Evolutionary conservation across 352 stramenopile genomes (phyloP).

Genomic region (Blastocystis sp.): DNA sequence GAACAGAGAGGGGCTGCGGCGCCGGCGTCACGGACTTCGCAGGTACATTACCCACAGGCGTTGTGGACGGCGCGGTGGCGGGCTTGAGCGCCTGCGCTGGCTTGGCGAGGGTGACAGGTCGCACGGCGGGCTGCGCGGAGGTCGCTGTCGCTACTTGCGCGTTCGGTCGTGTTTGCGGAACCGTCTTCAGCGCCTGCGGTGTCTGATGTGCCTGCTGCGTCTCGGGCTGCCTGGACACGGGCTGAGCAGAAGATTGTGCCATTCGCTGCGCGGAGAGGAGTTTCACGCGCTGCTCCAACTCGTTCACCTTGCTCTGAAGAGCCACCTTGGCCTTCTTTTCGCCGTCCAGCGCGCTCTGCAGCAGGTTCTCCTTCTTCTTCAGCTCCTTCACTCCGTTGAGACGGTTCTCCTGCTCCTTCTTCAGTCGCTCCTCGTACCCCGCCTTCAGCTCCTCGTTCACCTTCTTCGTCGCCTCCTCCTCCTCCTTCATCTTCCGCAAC

Average conservation of each 20-base stretch:
- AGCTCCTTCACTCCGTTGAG: background rate
- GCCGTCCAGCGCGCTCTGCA: background rate
- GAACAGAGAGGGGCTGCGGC: background rate
- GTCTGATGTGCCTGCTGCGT: background rate
- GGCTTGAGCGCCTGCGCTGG: slow-evolving; percentile 2
- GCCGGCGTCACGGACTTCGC: background rate
- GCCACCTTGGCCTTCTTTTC: background rate
- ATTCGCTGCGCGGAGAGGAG: background rate
- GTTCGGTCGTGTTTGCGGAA: background rate
- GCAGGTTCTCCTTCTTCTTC: background rate
- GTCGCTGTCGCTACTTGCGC: background rate
- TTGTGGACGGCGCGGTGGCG: background rate
- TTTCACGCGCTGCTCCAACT: background rate
- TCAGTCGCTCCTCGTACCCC: background rate
- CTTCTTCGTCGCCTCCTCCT: background rate
- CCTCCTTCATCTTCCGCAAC: background rate
- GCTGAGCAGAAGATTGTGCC: background rate
- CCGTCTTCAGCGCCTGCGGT: background rate
- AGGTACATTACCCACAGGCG: background rate
- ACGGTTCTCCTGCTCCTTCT: slow-evolving; percentile 6
- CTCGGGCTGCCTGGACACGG: background rate
- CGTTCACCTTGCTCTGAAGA: background rate
- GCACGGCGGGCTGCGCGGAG: background rate
- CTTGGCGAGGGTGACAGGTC: background rate
- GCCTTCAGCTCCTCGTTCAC: background rate